A percentile compares a stretch with the other conserved stretches of the same genome.
These are phyloP conservation scores for Aspergillus panamensis DNA, from an alignment of 495 filamentous ascomycete species.

Conservation along the genomic window DNA sequence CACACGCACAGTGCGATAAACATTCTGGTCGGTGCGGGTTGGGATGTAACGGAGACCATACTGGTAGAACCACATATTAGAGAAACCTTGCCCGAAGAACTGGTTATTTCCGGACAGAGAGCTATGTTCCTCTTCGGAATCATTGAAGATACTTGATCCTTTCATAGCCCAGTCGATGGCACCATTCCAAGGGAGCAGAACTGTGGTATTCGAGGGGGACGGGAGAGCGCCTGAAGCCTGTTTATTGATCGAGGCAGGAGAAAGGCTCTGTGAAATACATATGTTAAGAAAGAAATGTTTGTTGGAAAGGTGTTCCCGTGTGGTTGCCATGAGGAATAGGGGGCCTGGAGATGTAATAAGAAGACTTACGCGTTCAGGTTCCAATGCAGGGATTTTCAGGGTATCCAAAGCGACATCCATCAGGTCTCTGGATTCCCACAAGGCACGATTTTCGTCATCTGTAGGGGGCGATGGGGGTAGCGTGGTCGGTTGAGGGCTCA, in stretches of 20 bases:
- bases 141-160: slow-evolving; percentile 24
- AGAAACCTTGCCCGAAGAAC: slow-evolving; percentile 3
- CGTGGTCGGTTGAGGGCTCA: neutral
- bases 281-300: neutral
- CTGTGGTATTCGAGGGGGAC: neutral
- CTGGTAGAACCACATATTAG: slow-evolving; percentile 28
- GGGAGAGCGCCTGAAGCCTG: neutral
- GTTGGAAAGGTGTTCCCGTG: neutral
- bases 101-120: slow-evolving; percentile 12
- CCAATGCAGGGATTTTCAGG: slow-evolving; percentile 2
- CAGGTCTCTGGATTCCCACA: neutral
- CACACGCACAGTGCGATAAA: slow-evolving; percentile 33
- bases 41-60: slow-evolving; percentile 38
- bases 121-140: slow-evolving; percentile 19
- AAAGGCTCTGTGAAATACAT: neutral
- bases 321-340: neutral
- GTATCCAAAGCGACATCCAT: neutral
- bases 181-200: slow-evolving; percentile 25
- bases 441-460: too few relatives aligned
- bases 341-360: neutral
- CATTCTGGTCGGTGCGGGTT: slow-evolving; percentile 12
- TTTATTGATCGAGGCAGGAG: neutral
- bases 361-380: neutral
- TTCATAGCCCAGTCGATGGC: slow-evolving; percentile 29
- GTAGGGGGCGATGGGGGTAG: neutral